Base-by-base conservation (phyloP, 1,284 basidiomycete genomes). In the Rhodotorula sp. region DNA sequence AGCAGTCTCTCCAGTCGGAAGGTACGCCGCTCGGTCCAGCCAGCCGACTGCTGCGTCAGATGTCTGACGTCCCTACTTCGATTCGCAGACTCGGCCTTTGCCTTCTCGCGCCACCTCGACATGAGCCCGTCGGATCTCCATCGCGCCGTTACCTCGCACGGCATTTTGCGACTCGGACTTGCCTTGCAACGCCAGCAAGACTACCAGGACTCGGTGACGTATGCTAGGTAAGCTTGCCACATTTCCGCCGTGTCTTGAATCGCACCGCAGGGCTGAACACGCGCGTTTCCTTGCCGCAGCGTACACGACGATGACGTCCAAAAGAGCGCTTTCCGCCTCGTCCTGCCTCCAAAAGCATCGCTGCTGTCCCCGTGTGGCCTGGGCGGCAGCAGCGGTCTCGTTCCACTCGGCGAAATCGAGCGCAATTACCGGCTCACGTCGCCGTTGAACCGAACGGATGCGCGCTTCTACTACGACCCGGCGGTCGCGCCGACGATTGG, bases 401-500 rank as follows among this genome's bases (percentile, higher is more conserved):
- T 89, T 21, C 81, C 83, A n/a, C 84, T 93, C 48, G 81, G 82
- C 56, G 84, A 86, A 46, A 90, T 97, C 75, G 85, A 89, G 3
- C 80, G 81, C 16, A 82, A 84, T 58, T 85, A 86, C 29, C 94
- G 92, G 88, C 83, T 85, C 64, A 81, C 85, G 48, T 95, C 93
- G 7, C 92, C 89, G 78, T 83, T 98, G 48, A 93, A 91, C 64
- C 87, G 91, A 57, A 87, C 87, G 5, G 87, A 87, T 18, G 85
- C 94, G 71, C 89, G 88, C 76, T 95, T 92, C 87, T 91, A 90
- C 81, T 85, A 91, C 23, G 91, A 92, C 43, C 84, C 88, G 3
- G 94, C 85, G 5, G 87, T 96, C 29, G 95, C 97, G 0, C 94
- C 96, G 2, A 87, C 91, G 0, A 89, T 96, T 75, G 82, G 87